Evolutionary conservation across 176 grass and related monocot genomes (phyloP).

Genomic region (Eragrostis curvula): DNA sequence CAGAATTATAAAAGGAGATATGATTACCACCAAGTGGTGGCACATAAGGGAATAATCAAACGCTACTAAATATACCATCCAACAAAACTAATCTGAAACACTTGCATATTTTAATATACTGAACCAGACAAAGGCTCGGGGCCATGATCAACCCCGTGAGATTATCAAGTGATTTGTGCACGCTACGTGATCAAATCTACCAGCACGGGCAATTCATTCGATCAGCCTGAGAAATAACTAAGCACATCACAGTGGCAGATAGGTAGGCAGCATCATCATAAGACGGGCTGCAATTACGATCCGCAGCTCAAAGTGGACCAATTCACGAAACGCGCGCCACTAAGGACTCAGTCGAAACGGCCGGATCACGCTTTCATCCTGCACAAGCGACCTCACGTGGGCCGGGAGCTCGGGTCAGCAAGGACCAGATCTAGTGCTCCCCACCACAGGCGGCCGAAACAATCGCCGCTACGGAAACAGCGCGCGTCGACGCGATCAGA

Average conservation of each 20-base stretch:
- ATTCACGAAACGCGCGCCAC: not conserved
- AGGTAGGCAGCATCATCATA: not conserved
- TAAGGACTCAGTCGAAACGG: not conserved
- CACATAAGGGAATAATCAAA: not conserved
- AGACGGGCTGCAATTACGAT: not conserved
- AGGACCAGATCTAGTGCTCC: constrained; percentile 22
- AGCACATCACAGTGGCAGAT: not conserved
- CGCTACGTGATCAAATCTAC: not conserved
- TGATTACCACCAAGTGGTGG: not conserved
- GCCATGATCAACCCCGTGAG: not conserved
- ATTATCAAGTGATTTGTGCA: not conserved
- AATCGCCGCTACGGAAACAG: no score
- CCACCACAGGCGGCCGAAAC: not conserved
- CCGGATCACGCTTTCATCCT: not conserved
- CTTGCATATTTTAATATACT: not conserved
- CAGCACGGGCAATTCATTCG: not conserved
- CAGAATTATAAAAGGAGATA: not conserved
- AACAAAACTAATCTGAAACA: not conserved
- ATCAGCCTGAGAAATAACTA: not conserved
- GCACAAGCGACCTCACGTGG: not conserved
- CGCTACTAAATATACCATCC: not conserved
- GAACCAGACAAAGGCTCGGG: not conserved
- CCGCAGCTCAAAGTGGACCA: not conserved
- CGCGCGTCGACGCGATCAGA: not conserved
- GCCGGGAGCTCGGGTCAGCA: not conserved